phyloP scores from a whole-genome alignment of 1,284 basidiomycete species.

The Retiboletus fuscus region DNA sequence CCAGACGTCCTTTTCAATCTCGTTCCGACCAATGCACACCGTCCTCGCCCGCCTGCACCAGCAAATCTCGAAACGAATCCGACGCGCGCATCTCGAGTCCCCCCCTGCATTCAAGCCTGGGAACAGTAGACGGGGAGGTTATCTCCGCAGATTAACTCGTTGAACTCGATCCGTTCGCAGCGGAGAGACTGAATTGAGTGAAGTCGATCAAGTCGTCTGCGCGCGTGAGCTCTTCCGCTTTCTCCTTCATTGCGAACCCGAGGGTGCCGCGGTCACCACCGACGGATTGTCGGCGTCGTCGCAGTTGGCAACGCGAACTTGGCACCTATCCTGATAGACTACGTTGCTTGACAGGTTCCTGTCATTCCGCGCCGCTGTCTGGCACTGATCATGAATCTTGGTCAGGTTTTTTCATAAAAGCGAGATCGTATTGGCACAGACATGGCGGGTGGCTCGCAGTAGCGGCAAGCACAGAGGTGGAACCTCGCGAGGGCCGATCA shows the following conservation, averaged over 20 bases:
- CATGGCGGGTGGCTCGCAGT: conserved; percentile 56
- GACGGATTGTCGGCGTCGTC: conserved; percentile 8
- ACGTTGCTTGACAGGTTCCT: no score
- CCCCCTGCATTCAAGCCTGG: conserved; percentile 92
- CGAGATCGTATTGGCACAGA: conserved; percentile 81
- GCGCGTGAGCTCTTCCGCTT: conserved; percentile 78
- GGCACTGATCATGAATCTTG: conserved; percentile 87
- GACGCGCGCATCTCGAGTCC: conserved; percentile 93
- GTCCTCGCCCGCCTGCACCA: conserved; percentile 66
- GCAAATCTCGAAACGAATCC: conserved; percentile 88
- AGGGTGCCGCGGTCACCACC: conserved; percentile 61
- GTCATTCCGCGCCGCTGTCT: conserved; percentile 77
- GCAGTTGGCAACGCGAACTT: conserved; percentile 62
- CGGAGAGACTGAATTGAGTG: conserved; percentile 84
- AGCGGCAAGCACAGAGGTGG: conserved; percentile 69
- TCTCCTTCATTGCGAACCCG: conserved; percentile 70
- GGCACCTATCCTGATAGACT: no score
- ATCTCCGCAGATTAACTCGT: conserved; percentile 82
- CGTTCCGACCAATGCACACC: conserved; percentile 65
- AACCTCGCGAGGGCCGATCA: conserved; percentile 49
- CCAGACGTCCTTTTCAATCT: conserved; percentile 96
- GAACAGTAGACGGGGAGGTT: conserved; percentile 90
- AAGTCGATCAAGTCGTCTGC: conserved; percentile 87
- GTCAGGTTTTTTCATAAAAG: conserved; percentile 81
- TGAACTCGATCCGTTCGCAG: conserved; percentile 85